Evolutionary conservation across 148 eudicot genomes (phyloP).

Genomic region (Agrostemma githago): DNA sequence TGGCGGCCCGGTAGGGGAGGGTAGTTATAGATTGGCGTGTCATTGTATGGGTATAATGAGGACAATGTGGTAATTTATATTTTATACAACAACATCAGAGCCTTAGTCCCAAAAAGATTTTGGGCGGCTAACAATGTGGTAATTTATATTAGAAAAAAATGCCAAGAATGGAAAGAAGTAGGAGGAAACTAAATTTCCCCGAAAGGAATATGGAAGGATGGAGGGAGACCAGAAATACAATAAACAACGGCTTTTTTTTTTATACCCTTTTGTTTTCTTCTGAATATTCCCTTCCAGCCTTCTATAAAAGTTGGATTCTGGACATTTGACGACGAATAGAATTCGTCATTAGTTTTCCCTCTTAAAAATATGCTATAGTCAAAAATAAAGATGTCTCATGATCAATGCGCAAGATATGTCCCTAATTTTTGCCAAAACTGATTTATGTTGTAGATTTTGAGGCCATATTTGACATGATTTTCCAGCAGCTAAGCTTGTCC

Average conservation of each 20-base stretch:
- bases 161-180: neutral
- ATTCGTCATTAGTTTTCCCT: neutral
- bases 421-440: neutral
- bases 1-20: neutral
- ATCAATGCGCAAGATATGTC: neutral
- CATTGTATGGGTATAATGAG: neutral
- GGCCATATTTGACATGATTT: neutral
- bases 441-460: neutral
- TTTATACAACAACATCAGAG: too few relatives aligned
- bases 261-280: neutral
- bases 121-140: neutral
- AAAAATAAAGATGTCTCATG: neutral
- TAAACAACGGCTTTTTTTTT: too few relatives aligned
- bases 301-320: neutral
- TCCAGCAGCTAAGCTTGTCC: neutral
- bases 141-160: too few relatives aligned
- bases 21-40: neutral
- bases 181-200: neutral
- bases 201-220: too few relatives aligned
- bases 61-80: neutral
- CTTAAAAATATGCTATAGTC: neutral
- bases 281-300: neutral
- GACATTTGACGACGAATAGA: neutral
- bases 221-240: too few relatives aligned
- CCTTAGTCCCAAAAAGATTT: too few relatives aligned